Base-by-base conservation (phyloP, 257 asterid species). In the Thymus mandschuricus region DNA sequence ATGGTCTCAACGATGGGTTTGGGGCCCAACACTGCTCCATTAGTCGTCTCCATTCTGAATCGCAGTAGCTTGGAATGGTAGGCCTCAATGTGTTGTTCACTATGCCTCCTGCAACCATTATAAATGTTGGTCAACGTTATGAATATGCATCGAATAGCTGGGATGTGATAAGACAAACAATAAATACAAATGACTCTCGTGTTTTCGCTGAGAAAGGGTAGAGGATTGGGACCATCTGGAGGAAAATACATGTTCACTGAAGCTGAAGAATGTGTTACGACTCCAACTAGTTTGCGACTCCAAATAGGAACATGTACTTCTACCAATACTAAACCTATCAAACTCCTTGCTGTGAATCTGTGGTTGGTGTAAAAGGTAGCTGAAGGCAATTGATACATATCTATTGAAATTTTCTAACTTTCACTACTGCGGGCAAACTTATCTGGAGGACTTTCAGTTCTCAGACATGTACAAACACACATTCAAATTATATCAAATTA, bases 21-120 rank as follows among this genome's bases (percentile, higher is more conserved):
- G 97, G 98, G 30, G 95, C 81, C 97, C 97, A 92, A 65, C 98
- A 92, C 74, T 92, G 87, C 81, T 90, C 97, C 97, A 92, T 90
- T 72, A 92, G 74, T 52, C 65, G 70, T 80, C 88, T 83, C 98
- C 98, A 92, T 51, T 92, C 98, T 38, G 89, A 56, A 77, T 92
- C 98, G 28, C 98, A 92, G 68, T 80, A 77, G 85, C 85, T 82
- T 51, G 98, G 98, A 73, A 92, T 88, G 35, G 88, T 77, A 70
- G 98, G 98, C 84, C 98, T 87, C 80, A 92, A 68, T 34, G 92
- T 89, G 85, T 92, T 90, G 88, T 79, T 90, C 68, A 92, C 96
- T 31, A 92, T 92, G 67, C 98, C 98, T 64, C 98, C 98, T 92
- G 85, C 71, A 66, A 21, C 38, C 34, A 58, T n/a, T n/a, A n/a